phyloP scores from a whole-genome alignment of 202 grass and related monocot genomes.

The Digitaria exilis region DNA sequence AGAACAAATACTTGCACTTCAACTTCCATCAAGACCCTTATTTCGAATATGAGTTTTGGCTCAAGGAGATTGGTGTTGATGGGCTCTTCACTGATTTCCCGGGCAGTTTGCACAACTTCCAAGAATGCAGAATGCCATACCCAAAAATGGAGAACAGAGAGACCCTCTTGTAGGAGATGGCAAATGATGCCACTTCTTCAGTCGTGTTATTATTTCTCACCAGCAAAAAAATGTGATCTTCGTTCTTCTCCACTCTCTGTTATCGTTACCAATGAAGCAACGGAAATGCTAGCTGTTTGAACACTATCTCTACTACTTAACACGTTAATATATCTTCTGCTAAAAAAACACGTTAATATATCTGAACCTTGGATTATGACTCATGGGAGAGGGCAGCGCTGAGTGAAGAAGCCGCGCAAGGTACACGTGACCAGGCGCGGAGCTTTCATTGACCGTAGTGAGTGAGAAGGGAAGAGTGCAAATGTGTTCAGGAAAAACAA shows the following conservation, averaged over 20 bases:
- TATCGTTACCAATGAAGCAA: neutral
- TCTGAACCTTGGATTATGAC: too few species aligned
- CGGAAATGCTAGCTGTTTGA: neutral
- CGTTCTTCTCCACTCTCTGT: neutral
- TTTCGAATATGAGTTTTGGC: conserved; percentile 59
- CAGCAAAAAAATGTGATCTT: neutral
- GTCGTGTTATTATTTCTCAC: neutral
- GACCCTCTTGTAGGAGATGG: conserved; percentile 44
- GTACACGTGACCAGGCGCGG: too few species aligned
- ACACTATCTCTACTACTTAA: neutral
- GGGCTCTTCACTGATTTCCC: conserved; percentile 68
- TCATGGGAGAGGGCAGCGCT: too few species aligned
- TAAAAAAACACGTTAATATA: too few species aligned
- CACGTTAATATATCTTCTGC: too few species aligned
- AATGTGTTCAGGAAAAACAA: too few species aligned
- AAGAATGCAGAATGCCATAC: conserved; percentile 50
- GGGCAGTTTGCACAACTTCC: conserved; percentile 53
- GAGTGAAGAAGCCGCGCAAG: too few species aligned
- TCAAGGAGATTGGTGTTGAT: conserved; percentile 49
- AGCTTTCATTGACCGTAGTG: too few species aligned
- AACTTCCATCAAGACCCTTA: conserved; percentile 66
- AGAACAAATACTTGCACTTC: conserved; percentile 55
- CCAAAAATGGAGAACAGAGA: conserved; percentile 39
- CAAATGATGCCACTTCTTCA: neutral
- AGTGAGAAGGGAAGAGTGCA: too few species aligned